A percentile compares a stretch with the other conserved stretches of the same genome.
Conservation (phyloP, 176 grass and related monocot genomes). For the Zea luxurians region DNA sequence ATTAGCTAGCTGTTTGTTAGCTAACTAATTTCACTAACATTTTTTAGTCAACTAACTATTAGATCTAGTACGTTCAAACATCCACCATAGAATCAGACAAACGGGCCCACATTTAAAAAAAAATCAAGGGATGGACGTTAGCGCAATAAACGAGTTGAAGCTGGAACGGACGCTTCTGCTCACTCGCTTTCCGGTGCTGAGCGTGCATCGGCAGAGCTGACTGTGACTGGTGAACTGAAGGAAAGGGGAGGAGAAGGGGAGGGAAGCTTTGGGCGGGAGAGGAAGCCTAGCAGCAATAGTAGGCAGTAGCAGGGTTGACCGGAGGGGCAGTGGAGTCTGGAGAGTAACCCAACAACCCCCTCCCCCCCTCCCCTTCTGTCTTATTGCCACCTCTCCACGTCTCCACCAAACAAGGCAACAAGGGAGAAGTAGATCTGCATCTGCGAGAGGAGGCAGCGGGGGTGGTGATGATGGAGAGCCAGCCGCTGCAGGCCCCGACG, state of each 20-base stretch:
- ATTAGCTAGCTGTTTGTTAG: too few relatives aligned
- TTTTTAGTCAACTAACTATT: too few relatives aligned
- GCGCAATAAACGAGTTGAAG: too few relatives aligned
- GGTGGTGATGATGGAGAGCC: conserved; percentile 56
- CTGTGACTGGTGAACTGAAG: not conserved
- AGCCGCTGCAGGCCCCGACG: conserved; percentile 51
- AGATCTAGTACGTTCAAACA: too few relatives aligned
- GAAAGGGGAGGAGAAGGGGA: not conserved
- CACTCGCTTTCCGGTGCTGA: not conserved
- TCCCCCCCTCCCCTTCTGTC: not conserved
- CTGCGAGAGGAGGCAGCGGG: not conserved
- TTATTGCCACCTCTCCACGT: conserved; percentile 22
- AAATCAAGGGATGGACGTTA: too few relatives aligned
- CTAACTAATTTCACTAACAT: too few relatives aligned
- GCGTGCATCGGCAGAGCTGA: not conserved
- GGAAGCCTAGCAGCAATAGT: not conserved
- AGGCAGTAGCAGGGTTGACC: not conserved
- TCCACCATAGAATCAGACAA: too few relatives aligned
- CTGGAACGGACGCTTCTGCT: too few relatives aligned
- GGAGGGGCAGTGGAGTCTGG: conserved; percentile 4
- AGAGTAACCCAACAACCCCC: conserved; percentile 35
- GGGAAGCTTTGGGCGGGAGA: conserved; percentile 4
- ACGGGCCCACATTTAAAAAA: too few relatives aligned
- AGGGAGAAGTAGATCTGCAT: conserved; percentile 26
- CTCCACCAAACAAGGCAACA: conserved; percentile 9